phyloP scores from a whole-genome alignment of 306 rosid species.

The Citrullus colocynthis region DNA sequence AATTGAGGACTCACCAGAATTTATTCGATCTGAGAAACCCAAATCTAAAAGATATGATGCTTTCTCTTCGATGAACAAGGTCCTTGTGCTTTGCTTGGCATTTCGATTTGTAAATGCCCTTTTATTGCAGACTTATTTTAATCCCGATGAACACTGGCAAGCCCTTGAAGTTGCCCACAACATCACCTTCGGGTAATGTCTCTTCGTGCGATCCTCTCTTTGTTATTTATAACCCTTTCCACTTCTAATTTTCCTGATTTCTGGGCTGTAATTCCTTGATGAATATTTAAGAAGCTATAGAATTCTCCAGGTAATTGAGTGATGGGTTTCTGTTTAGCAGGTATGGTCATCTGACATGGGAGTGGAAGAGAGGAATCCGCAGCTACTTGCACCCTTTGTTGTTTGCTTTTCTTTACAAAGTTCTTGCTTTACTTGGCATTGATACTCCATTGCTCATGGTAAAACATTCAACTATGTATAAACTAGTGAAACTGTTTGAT shows the following conservation, averaged over 20 bases:
- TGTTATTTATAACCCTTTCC: neutral
- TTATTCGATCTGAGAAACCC: conserved; percentile 12
- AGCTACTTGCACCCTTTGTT: conserved; percentile 80
- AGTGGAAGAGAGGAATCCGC: conserved; percentile 80
- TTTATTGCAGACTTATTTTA: conserved; percentile 70
- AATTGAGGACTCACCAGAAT: conserved; percentile 8
- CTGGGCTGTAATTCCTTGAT: neutral
- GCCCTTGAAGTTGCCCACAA: conserved; percentile 90
- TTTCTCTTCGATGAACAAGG: conserved; percentile 20
- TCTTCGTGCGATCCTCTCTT: neutral
- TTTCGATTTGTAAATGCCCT: conserved; percentile 69
- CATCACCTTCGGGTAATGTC: conserved; percentile 54
- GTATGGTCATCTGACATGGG: conserved; percentile 94
- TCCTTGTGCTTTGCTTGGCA: conserved; percentile 41
- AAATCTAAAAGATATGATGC: neutral
- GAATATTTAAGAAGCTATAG: neutral
- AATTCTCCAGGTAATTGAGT: neutral
- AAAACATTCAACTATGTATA: neutral
- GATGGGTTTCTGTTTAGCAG: conserved; percentile 21
- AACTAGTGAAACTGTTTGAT: neutral
- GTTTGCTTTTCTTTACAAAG: conserved; percentile 58
- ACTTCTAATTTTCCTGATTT: neutral
- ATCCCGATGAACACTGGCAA: conserved; percentile 98
- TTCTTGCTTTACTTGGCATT: conserved; percentile 48
- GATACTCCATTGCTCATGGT: conserved; percentile 81